A percentile compares a stretch with the other conserved stretches of the same genome.
These are phyloP conservation scores for Malassezia dermatis DNA, from an alignment of 1,284 basidiomycete species.

Conservation along the genomic window DNA sequence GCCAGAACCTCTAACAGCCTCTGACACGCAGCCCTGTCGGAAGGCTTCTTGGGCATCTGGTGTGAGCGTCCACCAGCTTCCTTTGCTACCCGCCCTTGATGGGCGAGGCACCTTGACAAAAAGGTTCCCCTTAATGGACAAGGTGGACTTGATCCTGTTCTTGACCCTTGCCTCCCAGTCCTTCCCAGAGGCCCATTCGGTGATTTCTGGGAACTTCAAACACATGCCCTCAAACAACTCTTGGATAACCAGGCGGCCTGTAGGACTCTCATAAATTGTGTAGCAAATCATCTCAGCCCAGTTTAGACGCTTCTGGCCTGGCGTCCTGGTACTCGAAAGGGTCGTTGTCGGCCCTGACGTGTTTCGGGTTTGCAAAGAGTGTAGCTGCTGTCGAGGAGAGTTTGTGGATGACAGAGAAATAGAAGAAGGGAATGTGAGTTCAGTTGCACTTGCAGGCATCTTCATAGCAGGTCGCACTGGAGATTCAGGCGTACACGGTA, in stretches of 20 bases:
- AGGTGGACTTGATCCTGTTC: slow-evolving; percentile 46
- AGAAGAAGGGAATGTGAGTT: neutral
- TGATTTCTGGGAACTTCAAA: slow-evolving; percentile 38
- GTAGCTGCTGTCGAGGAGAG: neutral
- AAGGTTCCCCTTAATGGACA: slow-evolving; percentile 44
- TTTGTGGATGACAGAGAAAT: neutral
- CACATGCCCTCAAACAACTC: slow-evolving; percentile 45
- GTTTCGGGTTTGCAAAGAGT: neutral
- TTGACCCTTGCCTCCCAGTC: slow-evolving; percentile 46
- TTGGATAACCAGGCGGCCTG: slow-evolving; percentile 41
- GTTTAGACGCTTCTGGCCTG: slow-evolving; percentile 25
- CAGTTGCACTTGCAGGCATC: neutral
- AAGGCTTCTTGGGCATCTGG: slow-evolving; percentile 40
- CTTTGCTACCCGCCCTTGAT: slow-evolving; percentile 37
- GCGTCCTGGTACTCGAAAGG: neutral
- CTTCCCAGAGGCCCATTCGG: slow-evolving; percentile 43
- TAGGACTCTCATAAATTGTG: slow-evolving; percentile 37
- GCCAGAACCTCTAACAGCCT: slow-evolving; percentile 19
- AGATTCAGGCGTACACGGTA: neutral
- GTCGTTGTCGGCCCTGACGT: neutral
- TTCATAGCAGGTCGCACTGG: neutral
- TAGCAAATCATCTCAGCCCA: slow-evolving; percentile 47
- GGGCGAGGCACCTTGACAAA: slow-evolving; percentile 44
- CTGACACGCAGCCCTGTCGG: slow-evolving; percentile 36
- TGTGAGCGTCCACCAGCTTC: slow-evolving; percentile 45